Evolutionary conservation across 139 green algal genomes (phyloP), one percentile per base, ranked within the genome.

Genomic region (Diplosphaera chodatii): DNA sequence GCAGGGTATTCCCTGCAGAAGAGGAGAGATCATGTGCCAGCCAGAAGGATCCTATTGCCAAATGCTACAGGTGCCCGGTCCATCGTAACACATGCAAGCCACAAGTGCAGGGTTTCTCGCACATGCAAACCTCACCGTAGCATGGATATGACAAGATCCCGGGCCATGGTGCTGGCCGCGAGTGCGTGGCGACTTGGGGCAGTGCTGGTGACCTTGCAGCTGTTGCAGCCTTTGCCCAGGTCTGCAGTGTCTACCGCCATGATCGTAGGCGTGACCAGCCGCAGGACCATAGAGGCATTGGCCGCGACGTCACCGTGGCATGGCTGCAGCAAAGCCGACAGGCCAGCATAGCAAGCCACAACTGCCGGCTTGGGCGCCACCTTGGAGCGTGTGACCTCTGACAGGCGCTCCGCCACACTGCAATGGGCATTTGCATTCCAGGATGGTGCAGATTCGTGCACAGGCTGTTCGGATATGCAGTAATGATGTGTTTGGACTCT

Each of bases 231-330:
- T 20, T 56, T 55, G 27, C 74, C 78, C 22, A 28, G 31, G 4
- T 30, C 48, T 1, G 31, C 15, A 3, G 40, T 55, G 28, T 8
- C 30, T 4, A 67, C 6, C 1, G 63, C 72, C 40, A 90, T 40
- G 27, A 89, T 55, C 13, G 73, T 30, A 0, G 78, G 76, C 21
- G 80, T 72, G 31, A 92, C 75, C 25, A 71, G 70, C 29, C 80
- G 78, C 66, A 87, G 68, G 30, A 91, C 64, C 22, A 71, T 37
- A 8, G 82, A 77, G 15, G 78, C 64, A 2, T 63, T 71, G 6
- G 82, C 77, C 3, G 55, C 31, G n/a, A 81, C 40, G 63, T 28
- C 41, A 5, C 79, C 86, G 66, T 90, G 85, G 29, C n/a, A 34
- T 18, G 73, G 68, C 29, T 77, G 31, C 62, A 91, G 32, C n/a